phyloP scores from a whole-genome alignment of 1,139 yeast genomes.

The Geotrichum cucujoidarum region DNA sequence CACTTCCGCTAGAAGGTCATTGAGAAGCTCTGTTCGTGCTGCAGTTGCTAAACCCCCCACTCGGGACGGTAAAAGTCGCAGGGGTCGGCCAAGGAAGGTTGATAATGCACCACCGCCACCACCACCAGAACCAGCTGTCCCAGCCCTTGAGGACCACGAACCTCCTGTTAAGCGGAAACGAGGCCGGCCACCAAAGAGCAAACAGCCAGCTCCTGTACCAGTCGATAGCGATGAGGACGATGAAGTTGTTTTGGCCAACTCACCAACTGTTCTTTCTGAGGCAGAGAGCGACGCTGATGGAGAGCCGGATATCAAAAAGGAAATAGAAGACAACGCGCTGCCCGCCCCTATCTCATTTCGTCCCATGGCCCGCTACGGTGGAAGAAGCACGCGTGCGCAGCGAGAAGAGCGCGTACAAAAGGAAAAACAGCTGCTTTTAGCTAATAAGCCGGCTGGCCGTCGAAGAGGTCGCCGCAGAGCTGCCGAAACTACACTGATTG shows the following conservation, averaged over 20 bases:
- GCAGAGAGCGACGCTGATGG: slow-evolving; percentile 1
- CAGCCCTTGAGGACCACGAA: no score
- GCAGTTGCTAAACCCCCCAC: neutral
- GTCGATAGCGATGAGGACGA: slow-evolving; percentile 3
- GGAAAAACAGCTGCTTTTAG: neutral
- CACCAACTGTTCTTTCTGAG: neutral
- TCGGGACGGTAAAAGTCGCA: neutral
- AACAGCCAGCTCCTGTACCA: no score
- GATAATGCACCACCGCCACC: neutral
- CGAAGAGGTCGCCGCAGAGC: neutral
- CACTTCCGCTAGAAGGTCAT: neutral
- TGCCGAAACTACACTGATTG: neutral
- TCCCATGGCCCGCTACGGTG: slow-evolving; percentile 1
- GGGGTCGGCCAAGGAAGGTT: no score
- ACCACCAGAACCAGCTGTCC: no score
- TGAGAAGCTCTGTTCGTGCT: neutral
- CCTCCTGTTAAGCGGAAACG: neutral
- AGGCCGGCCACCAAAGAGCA: neutral
- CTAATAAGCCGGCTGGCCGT: neutral
- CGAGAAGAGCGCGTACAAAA: neutral
- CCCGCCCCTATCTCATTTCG: neutral
- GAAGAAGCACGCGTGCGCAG: neutral
- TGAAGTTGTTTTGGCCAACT: neutral
- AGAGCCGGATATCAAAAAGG: neutral
- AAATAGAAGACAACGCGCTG: neutral